phyloP scores from a whole-genome alignment of 257 asterid genomes.

The Solanum appendiculatum region DNA sequence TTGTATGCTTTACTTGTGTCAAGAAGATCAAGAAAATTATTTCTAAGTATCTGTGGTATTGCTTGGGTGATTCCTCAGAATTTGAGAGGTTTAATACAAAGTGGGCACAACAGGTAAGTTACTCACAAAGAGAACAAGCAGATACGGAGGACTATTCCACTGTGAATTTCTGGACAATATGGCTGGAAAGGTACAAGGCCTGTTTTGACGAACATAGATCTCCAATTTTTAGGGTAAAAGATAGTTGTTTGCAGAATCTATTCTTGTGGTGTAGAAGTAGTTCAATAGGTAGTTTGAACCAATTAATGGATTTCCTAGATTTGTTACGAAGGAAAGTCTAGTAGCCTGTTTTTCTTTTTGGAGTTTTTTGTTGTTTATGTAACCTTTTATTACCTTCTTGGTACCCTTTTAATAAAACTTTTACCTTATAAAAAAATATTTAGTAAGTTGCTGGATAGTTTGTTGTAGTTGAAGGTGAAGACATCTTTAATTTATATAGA shows the following conservation, averaged over 20 bases:
- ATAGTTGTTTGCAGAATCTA: not conserved
- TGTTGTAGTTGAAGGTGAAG: not conserved
- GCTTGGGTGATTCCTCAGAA: not conserved
- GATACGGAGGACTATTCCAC: not conserved
- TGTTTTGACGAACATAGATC: not conserved
- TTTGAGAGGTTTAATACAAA: not conserved
- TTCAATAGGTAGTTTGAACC: not conserved
- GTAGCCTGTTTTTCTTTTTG: not conserved
- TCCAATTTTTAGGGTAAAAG: not conserved
- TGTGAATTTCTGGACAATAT: not conserved
- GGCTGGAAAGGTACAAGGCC: not conserved
- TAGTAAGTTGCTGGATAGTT: not conserved
- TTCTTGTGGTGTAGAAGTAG: not conserved
- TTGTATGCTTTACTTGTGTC: not conserved
- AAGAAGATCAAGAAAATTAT: not conserved
- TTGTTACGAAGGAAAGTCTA: not conserved
- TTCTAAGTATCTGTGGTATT: not conserved
- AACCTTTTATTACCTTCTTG: not conserved
- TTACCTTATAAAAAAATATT: not conserved
- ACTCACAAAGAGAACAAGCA: not conserved
- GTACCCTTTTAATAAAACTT: not conserved
- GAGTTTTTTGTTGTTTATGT: not conserved
- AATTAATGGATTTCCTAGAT: not conserved
- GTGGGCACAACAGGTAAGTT: not conserved
- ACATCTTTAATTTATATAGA: not conserved